Conservation (phyloP, 805 yeast genomes). For the Tetrapisispora namnaoensis region DNA sequence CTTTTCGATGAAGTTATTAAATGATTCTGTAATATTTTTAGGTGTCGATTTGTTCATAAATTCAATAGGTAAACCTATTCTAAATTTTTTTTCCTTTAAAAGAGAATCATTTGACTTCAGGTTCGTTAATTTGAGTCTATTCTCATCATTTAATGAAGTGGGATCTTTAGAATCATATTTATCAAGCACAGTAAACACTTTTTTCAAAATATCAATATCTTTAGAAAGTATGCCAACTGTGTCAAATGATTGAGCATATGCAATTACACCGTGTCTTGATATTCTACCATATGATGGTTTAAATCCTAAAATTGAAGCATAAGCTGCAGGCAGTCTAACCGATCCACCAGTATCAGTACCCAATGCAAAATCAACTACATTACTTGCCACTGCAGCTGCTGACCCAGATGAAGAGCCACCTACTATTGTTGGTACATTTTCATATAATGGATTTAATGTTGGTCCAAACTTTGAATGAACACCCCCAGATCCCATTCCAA, state of each 20-base stretch:
- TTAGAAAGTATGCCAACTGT: slow-evolving; percentile 79
- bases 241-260: slow-evolving; percentile 90
- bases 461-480: slow-evolving; percentile 48
- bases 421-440: slow-evolving; percentile 33
- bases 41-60: slow-evolving; percentile 49
- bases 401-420: slow-evolving; percentile 98
- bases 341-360: slow-evolving; percentile 99
- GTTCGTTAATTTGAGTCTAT: slow-evolving; percentile 23
- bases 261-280: slow-evolving; percentile 84
- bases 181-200: slow-evolving; percentile 50
- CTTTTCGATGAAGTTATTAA: slow-evolving; percentile 37
- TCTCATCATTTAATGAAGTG: slow-evolving; percentile 41
- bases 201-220: slow-evolving; percentile 34
- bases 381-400: slow-evolving; percentile 83
- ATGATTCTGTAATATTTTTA: slow-evolving; percentile 34
- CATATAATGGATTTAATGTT: slow-evolving; percentile 44
- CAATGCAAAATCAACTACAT: slow-evolving; percentile 52
- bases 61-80: slow-evolving; percentile 69
- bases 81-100: slow-evolving; percentile 14
- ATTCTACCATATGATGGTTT: slow-evolving; percentile 91
- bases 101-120: not conserved
- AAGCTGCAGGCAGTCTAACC: slow-evolving; percentile 83
- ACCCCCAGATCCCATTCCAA: slow-evolving; percentile 89
- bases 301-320: slow-evolving; percentile 74
- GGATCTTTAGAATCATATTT: slow-evolving; percentile 68